Conservation (phyloP, 306 rosid genomes). For the Crataegus laevigata region DNA sequence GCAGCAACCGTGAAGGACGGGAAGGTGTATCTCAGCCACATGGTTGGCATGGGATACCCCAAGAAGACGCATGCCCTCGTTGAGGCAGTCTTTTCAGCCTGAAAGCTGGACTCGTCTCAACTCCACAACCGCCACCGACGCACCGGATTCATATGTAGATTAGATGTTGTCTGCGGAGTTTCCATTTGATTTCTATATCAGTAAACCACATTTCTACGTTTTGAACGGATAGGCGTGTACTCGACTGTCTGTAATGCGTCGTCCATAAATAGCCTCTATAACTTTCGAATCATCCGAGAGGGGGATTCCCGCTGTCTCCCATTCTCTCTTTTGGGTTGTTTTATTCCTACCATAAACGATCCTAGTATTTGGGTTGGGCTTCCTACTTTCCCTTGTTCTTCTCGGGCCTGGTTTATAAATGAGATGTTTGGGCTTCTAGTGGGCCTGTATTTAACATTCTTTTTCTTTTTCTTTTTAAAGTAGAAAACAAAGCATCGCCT, state of each 20-base stretch:
- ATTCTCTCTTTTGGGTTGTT: no score
- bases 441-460: neutral
- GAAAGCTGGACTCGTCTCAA: neutral
- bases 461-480: neutral
- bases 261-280: no score
- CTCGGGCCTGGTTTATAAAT: neutral
- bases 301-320: no score
- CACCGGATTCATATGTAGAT: neutral
- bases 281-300: no score
- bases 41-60: slow-evolving; percentile 75
- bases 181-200: neutral
- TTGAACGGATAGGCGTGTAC: neutral
- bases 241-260: no score
- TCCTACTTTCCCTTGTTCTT: neutral
- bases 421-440: neutral
- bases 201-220: neutral
- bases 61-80: slow-evolving; percentile 74
- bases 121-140: neutral
- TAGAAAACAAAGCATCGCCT: no score
- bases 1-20: slow-evolving; percentile 87
- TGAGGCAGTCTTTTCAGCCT: slow-evolving; percentile 64
- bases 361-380: no score
- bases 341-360: no score
- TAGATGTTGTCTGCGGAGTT: neutral
- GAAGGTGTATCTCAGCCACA: slow-evolving; percentile 64